These are phyloP conservation scores for Malassezia restricta DNA, from an alignment of 1,284 basidiomycete genomes.

Conservation along the genomic window DNA sequence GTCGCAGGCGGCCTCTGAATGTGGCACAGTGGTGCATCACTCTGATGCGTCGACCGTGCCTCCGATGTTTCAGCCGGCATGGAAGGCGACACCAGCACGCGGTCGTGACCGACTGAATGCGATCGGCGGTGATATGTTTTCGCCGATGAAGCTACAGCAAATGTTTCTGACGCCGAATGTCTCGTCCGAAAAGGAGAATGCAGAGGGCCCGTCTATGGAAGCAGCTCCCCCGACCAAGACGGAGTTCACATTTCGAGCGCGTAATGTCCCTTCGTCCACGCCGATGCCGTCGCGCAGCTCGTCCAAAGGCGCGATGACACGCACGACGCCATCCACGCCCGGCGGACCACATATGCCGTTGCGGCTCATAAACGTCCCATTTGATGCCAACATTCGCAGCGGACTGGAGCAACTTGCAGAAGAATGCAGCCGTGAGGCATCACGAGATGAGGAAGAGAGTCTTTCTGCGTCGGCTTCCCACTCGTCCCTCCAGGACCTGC, in stretches of 20 bases:
- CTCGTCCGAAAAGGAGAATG: constrained; percentile 16
- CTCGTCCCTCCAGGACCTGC: constrained; percentile 15
- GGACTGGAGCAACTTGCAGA: constrained; percentile 32
- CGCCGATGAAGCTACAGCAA: constrained; percentile 34
- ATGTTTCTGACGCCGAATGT: constrained; percentile 36
- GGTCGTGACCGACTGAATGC: constrained; percentile 13
- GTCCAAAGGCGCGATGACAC: neutral
- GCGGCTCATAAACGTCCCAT: constrained; percentile 29
- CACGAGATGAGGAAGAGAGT: constrained; percentile 6
- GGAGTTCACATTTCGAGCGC: constrained; percentile 3
- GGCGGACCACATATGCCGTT: constrained; percentile 26
- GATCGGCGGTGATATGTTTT: constrained; percentile 41
- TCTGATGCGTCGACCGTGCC: constrained; percentile 33
- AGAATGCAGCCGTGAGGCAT: constrained; percentile 11
- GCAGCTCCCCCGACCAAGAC: neutral
- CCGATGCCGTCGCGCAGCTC: constrained; percentile 11
- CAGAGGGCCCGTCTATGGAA: neutral
- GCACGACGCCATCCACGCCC: constrained; percentile 10
- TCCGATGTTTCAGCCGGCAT: constrained; percentile 32
- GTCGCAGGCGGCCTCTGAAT: constrained; percentile 7
- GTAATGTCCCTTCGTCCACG: constrained; percentile 2
- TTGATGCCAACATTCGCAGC: constrained; percentile 23
- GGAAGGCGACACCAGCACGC: constrained; percentile 19
- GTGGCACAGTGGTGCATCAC: constrained; percentile 36
- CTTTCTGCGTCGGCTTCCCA: neutral